Conservation (phyloP, 177 flowering plant genomes). For the Telopea speciosissima region DNA sequence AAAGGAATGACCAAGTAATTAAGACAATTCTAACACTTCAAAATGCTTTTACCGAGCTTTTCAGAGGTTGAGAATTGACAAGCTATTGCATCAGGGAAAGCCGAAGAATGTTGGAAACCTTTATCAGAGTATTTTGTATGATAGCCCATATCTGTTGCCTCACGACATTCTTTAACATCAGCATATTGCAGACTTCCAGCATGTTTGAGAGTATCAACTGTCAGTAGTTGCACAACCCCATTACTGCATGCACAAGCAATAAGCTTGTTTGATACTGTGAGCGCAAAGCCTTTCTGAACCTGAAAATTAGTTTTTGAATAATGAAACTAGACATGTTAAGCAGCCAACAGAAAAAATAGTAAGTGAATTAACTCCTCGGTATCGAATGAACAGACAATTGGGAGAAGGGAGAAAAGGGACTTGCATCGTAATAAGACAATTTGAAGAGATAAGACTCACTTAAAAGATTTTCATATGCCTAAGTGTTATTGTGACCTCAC, state of each 20-base stretch:
- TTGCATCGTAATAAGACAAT: too few species aligned
- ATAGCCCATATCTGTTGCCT: slow-evolving; percentile 10
- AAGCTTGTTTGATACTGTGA: slow-evolving; percentile 43
- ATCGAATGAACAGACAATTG: background rate
- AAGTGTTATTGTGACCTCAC: background rate
- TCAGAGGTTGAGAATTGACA: slow-evolving; percentile 59
- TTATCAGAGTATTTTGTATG: slow-evolving; percentile 9
- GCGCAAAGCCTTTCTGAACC: slow-evolving; percentile 56
- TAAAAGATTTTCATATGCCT: background rate
- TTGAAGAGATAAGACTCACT: too few species aligned
- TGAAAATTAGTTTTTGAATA: slow-evolving; percentile 22
- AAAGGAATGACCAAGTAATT: background rate
- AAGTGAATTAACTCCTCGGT: background rate
- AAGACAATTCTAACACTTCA: slow-evolving; percentile 10
- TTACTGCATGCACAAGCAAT: slow-evolving; percentile 76
- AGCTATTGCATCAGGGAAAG: slow-evolving; percentile 68
- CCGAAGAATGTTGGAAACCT: slow-evolving; percentile 14
- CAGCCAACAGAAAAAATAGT: background rate
- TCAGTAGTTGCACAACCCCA: slow-evolving; percentile 55
- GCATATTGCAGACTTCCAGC: slow-evolving; percentile 43
- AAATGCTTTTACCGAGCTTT: slow-evolving; percentile 50
- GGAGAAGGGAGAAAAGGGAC: too few species aligned
- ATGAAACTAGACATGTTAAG: background rate
- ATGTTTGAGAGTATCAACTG: slow-evolving; percentile 30
- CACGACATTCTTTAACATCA: slow-evolving; percentile 23